Evolutionary conservation across 2,329 filamentous ascomycete species (phyloP), one percentile per base, ranked within the genome.

Genomic region (Rhytidhysteron rufulum): DNA sequence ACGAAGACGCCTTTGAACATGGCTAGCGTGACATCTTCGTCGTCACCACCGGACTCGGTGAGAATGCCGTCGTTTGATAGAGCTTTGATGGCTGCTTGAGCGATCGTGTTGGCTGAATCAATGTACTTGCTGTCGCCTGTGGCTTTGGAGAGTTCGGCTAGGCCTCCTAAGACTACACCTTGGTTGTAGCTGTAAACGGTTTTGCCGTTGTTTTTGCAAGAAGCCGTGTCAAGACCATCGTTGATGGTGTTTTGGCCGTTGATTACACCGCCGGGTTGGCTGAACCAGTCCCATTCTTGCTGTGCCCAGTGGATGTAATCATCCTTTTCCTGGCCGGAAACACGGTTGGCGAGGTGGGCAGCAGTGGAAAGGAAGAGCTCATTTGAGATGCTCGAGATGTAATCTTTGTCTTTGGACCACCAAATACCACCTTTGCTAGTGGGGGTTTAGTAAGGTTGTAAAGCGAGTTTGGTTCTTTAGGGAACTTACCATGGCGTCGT

Each of bases 161-260:
- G 69, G 0, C 65, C 78, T 9, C 75, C 73, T 18, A 81, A 70
- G 36, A 81, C 66, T 38, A 79, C 74, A 39, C 78, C 77, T 50
- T 80, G 77, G 61, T 80, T 80, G 62, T 80, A 80, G 0, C 70
- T 71, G 68, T 70, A 79, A 0, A 71, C 73, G 21, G 68, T 69
- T 9, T 68, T 61, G 10, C 66, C 64, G 51, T 80, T 74, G 62
- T 78, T 80, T 45, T 67, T 66, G 62, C 77, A 80, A 3, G 62
- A 57, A 3, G 60, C 62, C 4, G 50, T 44, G 44, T 71, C 58
- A 36, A 80, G 64, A 16, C 77, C 77, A 49, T 80, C 77, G 48
- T 79, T 78, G 59, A 80, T 65, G 20, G 78, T 67, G 15, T 64
- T 60, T 9, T 74, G 59, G 8, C 48, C 39, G 55, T 77, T 78